Evolutionary conservation across 352 stramenopile genomes (phyloP), one percentile per base, ranked within the genome.

Genomic region (Albugo laibachii): DNA sequence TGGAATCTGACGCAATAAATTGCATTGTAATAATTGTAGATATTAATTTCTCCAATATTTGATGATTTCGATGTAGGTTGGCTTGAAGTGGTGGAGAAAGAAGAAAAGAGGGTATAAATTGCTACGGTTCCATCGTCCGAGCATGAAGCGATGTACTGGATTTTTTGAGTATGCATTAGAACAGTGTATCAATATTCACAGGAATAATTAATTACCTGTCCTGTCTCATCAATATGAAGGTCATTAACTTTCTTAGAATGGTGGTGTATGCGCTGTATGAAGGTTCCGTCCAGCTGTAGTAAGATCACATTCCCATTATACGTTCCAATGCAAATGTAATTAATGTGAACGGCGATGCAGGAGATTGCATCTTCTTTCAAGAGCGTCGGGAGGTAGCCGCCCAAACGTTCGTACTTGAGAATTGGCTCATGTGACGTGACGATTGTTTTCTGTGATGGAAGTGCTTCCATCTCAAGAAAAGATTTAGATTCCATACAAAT

Each of bases 241-340:
- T 83, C 63, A 53, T 89, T 84, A 11, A 89, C 77, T 47, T 86
- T 86, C 56, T 89, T 89, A 60, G 85, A 85, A 57, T 89, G 77
- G 50, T 89, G 73, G 47, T 89, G 77, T 41, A 89, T 59, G 0
- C 73, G 71, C 6, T 74, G 73, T 47, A 89, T 78, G 56, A 86
- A 86, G 15, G 55, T 57, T 2, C 77, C 77, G 48, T 86, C 66
- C 15, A 89, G 61, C 45, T 85, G 71, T 36, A 89, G 49, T 24
- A 89, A 60, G 54, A 89, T 47, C 41, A 89, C 77, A 41, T 84
- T 83, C 41, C 73, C 77, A 20, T 69, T 75, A 55, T 83, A 86
- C 16, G 77, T 89, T 13, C 77, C 77, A 0, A 65, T 64, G 47
- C 73, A 86, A 8, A 81, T 49, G 42, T 82, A 89, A 40, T 81